phyloP scores from a whole-genome alignment of 768 basidiomycete genomes.

The Piloderma croceum region DNA sequence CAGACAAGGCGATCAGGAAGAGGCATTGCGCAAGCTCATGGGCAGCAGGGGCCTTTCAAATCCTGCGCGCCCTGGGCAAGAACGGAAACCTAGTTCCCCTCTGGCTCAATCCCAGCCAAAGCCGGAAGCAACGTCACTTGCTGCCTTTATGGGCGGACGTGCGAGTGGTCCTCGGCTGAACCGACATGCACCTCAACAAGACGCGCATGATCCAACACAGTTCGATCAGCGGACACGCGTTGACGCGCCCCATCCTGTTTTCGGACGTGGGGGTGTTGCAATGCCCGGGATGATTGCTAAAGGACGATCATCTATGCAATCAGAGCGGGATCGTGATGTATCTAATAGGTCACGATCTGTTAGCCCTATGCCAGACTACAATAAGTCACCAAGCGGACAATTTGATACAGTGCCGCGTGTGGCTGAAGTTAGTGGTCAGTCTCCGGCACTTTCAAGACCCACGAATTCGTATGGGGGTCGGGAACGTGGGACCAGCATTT shows the following conservation, averaged over 20 bases:
- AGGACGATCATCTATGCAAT: too few relatives aligned
- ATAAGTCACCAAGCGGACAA: too few relatives aligned
- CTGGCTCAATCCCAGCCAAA: slow-evolving; percentile 16
- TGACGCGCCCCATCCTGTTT: slow-evolving; percentile 63
- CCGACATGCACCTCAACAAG: slow-evolving; percentile 64
- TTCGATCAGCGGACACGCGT: slow-evolving; percentile 56
- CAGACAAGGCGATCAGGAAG: slow-evolving; percentile 38
- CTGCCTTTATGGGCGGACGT: slow-evolving; percentile 76
- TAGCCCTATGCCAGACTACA: too few relatives aligned
- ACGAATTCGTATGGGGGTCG: too few relatives aligned
- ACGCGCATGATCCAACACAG: slow-evolving; percentile 58
- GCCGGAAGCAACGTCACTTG: slow-evolving; percentile 60
- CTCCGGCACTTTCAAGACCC: too few relatives aligned
- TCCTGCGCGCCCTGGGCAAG: slow-evolving; percentile 12
- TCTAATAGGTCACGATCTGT: too few relatives aligned
- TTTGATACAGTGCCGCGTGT: too few relatives aligned
- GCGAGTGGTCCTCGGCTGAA: slow-evolving; percentile 72
- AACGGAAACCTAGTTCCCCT: slow-evolving; percentile 14
- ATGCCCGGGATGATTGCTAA: slow-evolving; percentile 60
- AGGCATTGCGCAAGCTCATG: slow-evolving; percentile 43
- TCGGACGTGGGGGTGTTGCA: slow-evolving; percentile 68
- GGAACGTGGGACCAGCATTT: too few relatives aligned
- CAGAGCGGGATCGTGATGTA: too few relatives aligned
- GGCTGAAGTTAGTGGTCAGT: too few relatives aligned
- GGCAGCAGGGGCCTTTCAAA: slow-evolving; percentile 19